These are phyloP conservation scores for Oenanthe javanica DNA, from an alignment of 140 eudicot species.

Conservation along the genomic window DNA sequence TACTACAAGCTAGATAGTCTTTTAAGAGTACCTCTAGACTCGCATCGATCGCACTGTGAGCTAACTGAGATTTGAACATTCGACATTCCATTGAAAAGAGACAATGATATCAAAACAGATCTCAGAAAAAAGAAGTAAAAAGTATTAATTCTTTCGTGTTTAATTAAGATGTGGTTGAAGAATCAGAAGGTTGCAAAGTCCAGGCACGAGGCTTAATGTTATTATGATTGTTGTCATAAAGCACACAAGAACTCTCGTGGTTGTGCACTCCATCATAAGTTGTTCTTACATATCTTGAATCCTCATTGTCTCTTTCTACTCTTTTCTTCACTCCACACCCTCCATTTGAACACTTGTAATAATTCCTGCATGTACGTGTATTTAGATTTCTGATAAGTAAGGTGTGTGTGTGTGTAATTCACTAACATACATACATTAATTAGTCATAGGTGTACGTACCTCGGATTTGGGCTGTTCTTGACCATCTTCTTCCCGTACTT, in stretches of 20 bases:
- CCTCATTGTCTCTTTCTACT: conserved; percentile 61
- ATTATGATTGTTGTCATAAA: too few relatives aligned
- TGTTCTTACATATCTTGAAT: conserved; percentile 49
- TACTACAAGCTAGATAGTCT: too few relatives aligned
- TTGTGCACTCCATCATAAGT: conserved; percentile 63
- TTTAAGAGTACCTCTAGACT: too few relatives aligned
- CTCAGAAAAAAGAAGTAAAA: too few relatives aligned
- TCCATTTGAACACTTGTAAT: conserved; percentile 54
- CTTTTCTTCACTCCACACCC: conserved; percentile 73
- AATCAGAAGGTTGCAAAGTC: background rate
- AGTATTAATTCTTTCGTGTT: background rate
- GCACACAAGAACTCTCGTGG: conserved; percentile 34
- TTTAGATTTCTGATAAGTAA: too few relatives aligned
- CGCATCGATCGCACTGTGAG: too few relatives aligned
- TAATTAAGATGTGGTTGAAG: background rate
- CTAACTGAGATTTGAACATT: too few relatives aligned
- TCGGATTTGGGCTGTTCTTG: conserved; percentile 87
- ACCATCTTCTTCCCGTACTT: conserved; percentile 97
- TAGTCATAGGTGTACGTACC: conserved; percentile 27
- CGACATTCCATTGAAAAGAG: background rate
- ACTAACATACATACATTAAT: background rate
- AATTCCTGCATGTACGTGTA: conserved; percentile 37
- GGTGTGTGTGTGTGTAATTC: too few relatives aligned
- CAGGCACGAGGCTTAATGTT: background rate
- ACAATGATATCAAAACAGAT: too few relatives aligned